Evolutionary conservation across 2,329 filamentous ascomycete species (phyloP).

Genomic region (Hymenoscyphus occultus): DNA sequence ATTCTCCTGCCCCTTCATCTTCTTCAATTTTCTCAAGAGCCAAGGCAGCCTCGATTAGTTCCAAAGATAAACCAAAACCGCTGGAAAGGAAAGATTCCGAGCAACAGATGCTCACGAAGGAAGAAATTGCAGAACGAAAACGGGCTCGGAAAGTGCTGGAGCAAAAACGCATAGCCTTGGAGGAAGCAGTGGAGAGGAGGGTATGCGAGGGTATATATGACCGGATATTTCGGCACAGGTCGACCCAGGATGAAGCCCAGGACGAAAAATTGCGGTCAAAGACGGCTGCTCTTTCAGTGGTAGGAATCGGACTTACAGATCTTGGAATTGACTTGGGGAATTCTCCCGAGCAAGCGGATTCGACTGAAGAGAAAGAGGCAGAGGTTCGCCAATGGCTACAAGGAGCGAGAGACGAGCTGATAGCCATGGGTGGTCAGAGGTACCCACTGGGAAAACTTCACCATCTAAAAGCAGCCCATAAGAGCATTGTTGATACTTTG

Average conservation of each 20-base stretch:
- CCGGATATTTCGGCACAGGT: slow-evolving; percentile 86
- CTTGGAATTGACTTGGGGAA: slow-evolving; percentile 73
- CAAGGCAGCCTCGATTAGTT: slow-evolving; percentile 53
- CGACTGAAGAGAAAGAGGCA: slow-evolving; percentile 56
- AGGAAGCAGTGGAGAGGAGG: slow-evolving; percentile 87
- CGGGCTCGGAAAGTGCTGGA: slow-evolving; percentile 76
- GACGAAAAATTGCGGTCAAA: slow-evolving; percentile 94
- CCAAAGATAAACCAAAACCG: slow-evolving; percentile 50
- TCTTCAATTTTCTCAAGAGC: slow-evolving; percentile 56
- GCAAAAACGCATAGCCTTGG: slow-evolving; percentile 70
- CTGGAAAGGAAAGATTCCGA: slow-evolving; percentile 42
- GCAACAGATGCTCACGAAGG: slow-evolving; percentile 87
- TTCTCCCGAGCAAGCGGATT: slow-evolving; percentile 53
- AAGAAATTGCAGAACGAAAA: slow-evolving; percentile 78
- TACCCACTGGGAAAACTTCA: slow-evolving; percentile 91
- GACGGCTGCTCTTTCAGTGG: slow-evolving; percentile 83
- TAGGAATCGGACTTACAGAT: slow-evolving; percentile 85
- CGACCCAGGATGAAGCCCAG: slow-evolving; percentile 87
- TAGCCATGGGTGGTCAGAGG: slow-evolving; percentile 79
- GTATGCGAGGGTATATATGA: slow-evolving; percentile 83
- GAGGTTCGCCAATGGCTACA: slow-evolving; percentile 73
- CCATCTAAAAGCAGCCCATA: slow-evolving; percentile 83
- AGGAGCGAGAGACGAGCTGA: slow-evolving; percentile 66
- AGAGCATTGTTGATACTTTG: slow-evolving; percentile 86
- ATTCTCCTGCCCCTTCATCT: slow-evolving; percentile 52